These are phyloP conservation scores for Athelia sp. DNA, from an alignment of 1,284 basidiomycete genomes.

Conservation along the genomic window DNA sequence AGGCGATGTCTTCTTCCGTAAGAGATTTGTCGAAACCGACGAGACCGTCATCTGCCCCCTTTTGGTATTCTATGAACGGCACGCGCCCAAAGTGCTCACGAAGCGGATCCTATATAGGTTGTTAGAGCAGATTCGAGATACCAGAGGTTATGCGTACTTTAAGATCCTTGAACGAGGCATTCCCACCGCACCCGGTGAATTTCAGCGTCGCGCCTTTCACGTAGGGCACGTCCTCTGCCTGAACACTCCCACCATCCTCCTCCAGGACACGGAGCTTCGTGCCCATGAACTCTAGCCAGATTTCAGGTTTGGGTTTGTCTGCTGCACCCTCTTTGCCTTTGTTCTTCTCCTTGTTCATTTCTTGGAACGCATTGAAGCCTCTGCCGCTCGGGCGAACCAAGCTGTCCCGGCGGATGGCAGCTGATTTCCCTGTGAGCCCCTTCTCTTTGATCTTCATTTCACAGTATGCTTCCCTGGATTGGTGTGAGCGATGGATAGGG, in stretches of 20 bases:
- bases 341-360: slow-evolving; percentile 51
- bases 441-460: slow-evolving; percentile 98
- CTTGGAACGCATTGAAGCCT: slow-evolving; percentile 88
- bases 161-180: slow-evolving; percentile 64
- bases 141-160: slow-evolving; percentile 45
- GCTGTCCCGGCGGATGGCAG: slow-evolving; percentile 50
- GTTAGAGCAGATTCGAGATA: too few relatives aligned
- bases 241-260: slow-evolving; percentile 62
- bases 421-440: slow-evolving; percentile 70
- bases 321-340: slow-evolving; percentile 27
- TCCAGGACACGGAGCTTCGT: slow-evolving; percentile 59
- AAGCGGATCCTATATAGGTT: slow-evolving; percentile 60
- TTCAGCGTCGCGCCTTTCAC: slow-evolving; percentile 71
- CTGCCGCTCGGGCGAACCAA: slow-evolving; percentile 33
- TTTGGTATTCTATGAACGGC: slow-evolving; percentile 67
- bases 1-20: slow-evolving; percentile 61
- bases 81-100: slow-evolving; percentile 74
- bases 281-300: slow-evolving; percentile 70
- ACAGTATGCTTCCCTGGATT: slow-evolving; percentile 77
- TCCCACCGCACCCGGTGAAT: slow-evolving; percentile 66
- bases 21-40: slow-evolving; percentile 72
- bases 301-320: slow-evolving; percentile 45
- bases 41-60: slow-evolving; percentile 59
- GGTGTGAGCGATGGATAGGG: slow-evolving; percentile 1
- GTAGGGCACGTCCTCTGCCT: slow-evolving; percentile 67